Conservation (phyloP, 768 basidiomycete genomes). For the Tulasnella calospora region DNA sequence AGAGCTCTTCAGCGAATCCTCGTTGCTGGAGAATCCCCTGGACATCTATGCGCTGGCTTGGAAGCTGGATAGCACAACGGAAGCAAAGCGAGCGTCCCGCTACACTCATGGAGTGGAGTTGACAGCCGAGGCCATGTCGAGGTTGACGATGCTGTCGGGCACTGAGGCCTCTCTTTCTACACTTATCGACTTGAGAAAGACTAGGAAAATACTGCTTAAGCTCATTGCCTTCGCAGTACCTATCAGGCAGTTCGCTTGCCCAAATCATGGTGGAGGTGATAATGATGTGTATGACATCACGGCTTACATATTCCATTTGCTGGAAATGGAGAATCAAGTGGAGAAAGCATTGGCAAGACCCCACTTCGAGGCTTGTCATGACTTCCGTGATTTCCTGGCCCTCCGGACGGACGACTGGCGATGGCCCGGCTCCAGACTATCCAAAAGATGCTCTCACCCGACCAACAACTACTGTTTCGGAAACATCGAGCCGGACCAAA, state of each 20-base stretch:
- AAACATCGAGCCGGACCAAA: not conserved
- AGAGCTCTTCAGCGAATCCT: not conserved
- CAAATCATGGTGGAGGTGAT: not conserved
- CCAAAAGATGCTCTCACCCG: not conserved
- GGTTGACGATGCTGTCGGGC: not conserved
- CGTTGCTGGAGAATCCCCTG: not conserved
- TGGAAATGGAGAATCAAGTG: not conserved
- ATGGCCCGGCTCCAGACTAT: not conserved
- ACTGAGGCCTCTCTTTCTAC: not conserved
- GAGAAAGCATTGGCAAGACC: not conserved
- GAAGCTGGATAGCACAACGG: not conserved
- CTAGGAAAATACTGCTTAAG: not conserved
- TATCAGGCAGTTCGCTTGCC: not conserved
- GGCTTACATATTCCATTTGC: not conserved
- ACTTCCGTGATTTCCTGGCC: not conserved
- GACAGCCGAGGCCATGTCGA: not conserved
- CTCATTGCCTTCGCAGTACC: not conserved
- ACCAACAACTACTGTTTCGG: not conserved
- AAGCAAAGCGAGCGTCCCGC: not conserved
- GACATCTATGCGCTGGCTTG: constrained; percentile 1
- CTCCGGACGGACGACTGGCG: not conserved
- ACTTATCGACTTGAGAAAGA: not conserved
- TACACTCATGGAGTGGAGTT: not conserved
- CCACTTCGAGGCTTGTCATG: not conserved
- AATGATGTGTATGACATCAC: not conserved